Base-by-base conservation (phyloP, 805 yeast species). In the Metschnikowia picachoensis region DNA sequence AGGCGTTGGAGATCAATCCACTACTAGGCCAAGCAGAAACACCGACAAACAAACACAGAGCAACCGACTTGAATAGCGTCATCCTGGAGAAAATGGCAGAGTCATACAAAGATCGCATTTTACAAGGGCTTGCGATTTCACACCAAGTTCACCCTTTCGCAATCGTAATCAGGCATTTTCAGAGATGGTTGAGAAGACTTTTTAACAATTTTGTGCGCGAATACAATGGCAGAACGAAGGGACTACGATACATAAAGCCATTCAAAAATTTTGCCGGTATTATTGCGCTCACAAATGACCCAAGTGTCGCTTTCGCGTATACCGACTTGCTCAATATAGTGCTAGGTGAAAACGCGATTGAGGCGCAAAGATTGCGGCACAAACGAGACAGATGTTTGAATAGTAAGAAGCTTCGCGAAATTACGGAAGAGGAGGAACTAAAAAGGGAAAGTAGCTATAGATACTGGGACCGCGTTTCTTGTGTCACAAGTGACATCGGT, bases 381-480 rank as follows among this genome's bases (percentile, higher is more conserved):
- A 52, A 28, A 42, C 51, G 31, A 41, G 52, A 43, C 35, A 37
- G 34, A 37, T 30, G 37, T 13, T 33, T 36, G 14, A 51, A 49
- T 16, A 38, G 39, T 30, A 46, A 43, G 39, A 51, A 38, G 35
- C 39, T 52, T 17, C 49, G 47, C 38, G 52, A 39, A 48, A 55
- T 47, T 28, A 44, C 51, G 28, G 58, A 57, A 31, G 49, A 49
- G 32, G 51, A 43, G 35, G 48, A 51, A 3, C 43, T 42, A 9
- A 54, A 46, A 36, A 48, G 53, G n/a, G 65, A 63, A 35, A 50
- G 64, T 20, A 55, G 57, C 43, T 70, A 70, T 47, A 58, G 57
- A 37, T 70, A 70, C 51, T 70, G 74, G 73, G 73, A 67, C 43
- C 60, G 54, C 8, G 44, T 67, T 11, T 46, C 57, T 8, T 27